Evolutionary conservation across 2,329 filamentous ascomycete species (phyloP).

Genomic region (Tolypocladium guangdongense): DNA sequence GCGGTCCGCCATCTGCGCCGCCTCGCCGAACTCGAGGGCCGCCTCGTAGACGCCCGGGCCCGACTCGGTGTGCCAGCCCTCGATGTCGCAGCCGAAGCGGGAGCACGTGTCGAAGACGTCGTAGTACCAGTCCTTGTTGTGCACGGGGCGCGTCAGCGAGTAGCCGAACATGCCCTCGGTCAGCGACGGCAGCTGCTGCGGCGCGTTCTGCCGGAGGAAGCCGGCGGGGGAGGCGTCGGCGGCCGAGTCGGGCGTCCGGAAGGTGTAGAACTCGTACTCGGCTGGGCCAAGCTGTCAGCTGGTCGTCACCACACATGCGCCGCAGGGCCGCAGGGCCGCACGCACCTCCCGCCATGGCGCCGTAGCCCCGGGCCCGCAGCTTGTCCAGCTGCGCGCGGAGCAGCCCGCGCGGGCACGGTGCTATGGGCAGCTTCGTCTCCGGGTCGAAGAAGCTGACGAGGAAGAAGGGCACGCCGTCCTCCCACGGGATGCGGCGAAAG

Average conservation of each 20-base stretch:
- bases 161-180: conserved; percentile 97
- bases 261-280: conserved; percentile 94
- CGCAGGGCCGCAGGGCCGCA: too few species aligned
- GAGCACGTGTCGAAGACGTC: conserved; percentile 72
- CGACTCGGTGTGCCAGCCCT: conserved; percentile 93
- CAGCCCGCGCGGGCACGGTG: conserved; percentile 69
- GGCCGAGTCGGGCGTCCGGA: conserved; percentile 51
- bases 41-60: conserved; percentile 94
- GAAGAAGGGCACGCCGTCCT: conserved; percentile 77
- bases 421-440: conserved; percentile 59
- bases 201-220: conserved; percentile 64
- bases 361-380: conserved; percentile 56
- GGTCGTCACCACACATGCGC: too few species aligned
- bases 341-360: conserved; percentile 89
- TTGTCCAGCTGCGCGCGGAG: conserved; percentile 58
- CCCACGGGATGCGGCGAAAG: conserved; percentile 84
- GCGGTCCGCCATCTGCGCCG: conserved; percentile 81
- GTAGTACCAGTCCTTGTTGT: conserved; percentile 91
- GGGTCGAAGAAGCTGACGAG: conserved; percentile 76
- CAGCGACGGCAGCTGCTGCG: conserved; percentile 61
- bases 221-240: conserved; percentile 53
- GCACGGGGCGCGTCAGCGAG: conserved; percentile 73
- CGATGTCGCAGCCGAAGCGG: conserved; percentile 69
- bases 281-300: conserved; percentile 38
- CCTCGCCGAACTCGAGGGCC: conserved; percentile 82